Evolutionary conservation across 306 rosid species (phyloP), one percentile per base, ranked within the genome.

Genomic region (Senna siamea): DNA sequence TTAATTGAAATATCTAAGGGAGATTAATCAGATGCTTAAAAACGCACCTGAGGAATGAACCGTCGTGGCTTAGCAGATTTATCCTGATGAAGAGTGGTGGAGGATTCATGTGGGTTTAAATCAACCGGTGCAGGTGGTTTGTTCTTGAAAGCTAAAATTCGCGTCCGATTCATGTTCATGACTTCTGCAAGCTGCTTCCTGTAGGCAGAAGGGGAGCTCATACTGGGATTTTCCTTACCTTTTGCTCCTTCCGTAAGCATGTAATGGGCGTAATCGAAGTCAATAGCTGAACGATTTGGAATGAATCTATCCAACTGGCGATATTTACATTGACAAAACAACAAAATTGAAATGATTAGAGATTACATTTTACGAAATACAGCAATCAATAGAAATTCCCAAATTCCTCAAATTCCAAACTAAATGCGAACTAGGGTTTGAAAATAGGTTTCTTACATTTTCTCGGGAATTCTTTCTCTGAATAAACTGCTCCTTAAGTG

Each of bases 81-180:
- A 22, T 66, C 77, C 18, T 75, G 82, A 0, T 40, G 44, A 14
- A 72, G 32, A 44, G 87, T 8, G 47, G 75, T 48, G 52, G 82
- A 35, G 44, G 47, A 10, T 44, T 86, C 81, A 13, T 59, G 74
- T 0, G 90, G 85, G 57, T 81, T 64, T 15, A 56, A 32, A 11
- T 83, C 88, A 11, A 83, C 85, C 0, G 85, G 79, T 2, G 78
- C 73, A 0, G 92, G 90, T 15, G 90, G 87, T 70, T 83, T 85
- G 88, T 88, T 85, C 88, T 83, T 85, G 87, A 86, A 84, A 7
- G 93, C 90, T 3, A 88, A 79, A 43, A 88, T 86, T 50, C 87
- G 84, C 4, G 83, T 72, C 51, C 90, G 77, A 76, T 88, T 88
- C 90, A 88, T 88, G 83, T 88, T 88, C 71, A 88, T 68, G 32